Evolutionary conservation across 2,329 filamentous ascomycete genomes (phyloP), one percentile per base, ranked within the genome.

Genomic region (Aspergillus novoparasiticus): DNA sequence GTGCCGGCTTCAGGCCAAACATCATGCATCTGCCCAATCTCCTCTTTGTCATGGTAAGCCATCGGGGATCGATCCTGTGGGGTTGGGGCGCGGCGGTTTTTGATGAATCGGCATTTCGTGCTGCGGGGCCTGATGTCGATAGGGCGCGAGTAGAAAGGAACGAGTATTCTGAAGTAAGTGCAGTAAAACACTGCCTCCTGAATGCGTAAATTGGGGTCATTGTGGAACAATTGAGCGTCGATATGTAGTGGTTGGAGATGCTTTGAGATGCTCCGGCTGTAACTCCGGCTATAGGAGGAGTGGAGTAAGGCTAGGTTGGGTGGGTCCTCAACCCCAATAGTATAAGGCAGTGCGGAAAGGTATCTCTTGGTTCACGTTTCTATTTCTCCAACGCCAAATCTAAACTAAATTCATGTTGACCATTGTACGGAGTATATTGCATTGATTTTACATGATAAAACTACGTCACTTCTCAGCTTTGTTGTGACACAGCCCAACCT

Each of bases 1-100:
- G 90, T 34, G 75, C 71, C 1, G 79, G 76, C n/a, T 80, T 80
- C 69, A 92, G 83, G 3, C 92, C 92, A 73, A 93, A 94, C 65
- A 84, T 86, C 68, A 94, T 86, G 75, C 92, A 94, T 78, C 88
- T 89, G 2, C 91, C 91, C 32, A 94, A 80, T 21, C 91, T 85
- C 16, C 81, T 72, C 72, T 88, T 90, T 48, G 90, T 84, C 63
- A 89, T 85, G 5, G 87, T 85, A 41, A 93, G 86, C 91, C 91
- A 95, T 73, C 87, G 83, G 21, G 88, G 81, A 74, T 83, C 70
- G 71, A 82, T 64, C 48, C 68, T 63, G 59, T 73, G 73, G 36
- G 69, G 69, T 61, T 70, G 72, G 51, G 66, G 55, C 41, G 68
- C 28, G 30, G 65, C 48, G 48, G 62, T 51, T 60, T 64, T 23